Base-by-base conservation (phyloP, 108 stramenopile genomes). In the Nitzschia inconspicua region DNA sequence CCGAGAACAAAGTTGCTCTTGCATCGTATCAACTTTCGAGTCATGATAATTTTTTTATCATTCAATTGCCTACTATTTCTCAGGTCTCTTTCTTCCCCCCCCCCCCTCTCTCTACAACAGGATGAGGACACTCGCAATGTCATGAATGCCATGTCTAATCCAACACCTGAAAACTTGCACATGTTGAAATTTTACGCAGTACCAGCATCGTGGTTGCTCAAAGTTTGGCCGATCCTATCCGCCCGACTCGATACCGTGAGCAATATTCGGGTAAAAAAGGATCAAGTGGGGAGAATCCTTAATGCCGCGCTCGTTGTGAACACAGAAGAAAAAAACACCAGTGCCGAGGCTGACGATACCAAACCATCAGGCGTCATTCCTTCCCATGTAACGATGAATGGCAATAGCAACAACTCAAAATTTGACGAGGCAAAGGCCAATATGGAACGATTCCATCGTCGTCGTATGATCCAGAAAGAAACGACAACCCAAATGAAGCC, bases 51-150 rank as follows among this genome's bases (percentile, higher is more conserved):
- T 26, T 43, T 6, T n/a, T 31, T 11, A 13, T n/a, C n/a, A n/a
- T n/a, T n/a, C n/a, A n/a, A n/a, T n/a, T n/a, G 11, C 10, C 37
- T 11, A 39, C 37, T 39, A 39, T 14, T 10, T 39, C 10, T 14
- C 37, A 39, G 11, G 37, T 39, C 37, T 10, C 37, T 11, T 43
- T 44, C 19, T 60, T 28, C 20, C 4, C n/a, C n/a, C n/a, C n/a
- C n/a, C n/a, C n/a, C n/a, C n/a, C n/a, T n/a, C n/a, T n/a, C 27
- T 26, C 13, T 27, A 35, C 5, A n/a, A n/a, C 37, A 78, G 77
- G 78, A 79, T 36, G 78, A 68, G 8, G 78, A 79, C 57, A 73
- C 66, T 10, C 66, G 66, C 9, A 57, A 55, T 3, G 68, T 65
- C 3, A 46, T 79, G 64, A 79, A 74, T 49, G 78, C 65, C 32